Conservation (phyloP, 169 alveolate genomes). For the Plasmodium coatneyi region DNA sequence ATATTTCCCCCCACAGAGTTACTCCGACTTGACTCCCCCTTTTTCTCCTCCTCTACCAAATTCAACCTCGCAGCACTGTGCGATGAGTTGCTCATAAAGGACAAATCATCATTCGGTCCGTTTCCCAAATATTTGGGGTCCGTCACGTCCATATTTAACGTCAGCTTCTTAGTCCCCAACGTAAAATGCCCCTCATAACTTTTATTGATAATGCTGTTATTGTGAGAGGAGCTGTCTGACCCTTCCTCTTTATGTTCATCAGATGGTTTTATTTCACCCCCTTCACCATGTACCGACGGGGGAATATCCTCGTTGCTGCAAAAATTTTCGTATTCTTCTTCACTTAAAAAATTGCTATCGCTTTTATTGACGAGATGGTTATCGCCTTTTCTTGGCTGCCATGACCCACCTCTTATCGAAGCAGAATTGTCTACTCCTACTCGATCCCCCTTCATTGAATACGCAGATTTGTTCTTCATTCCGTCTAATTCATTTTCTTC, state of each 20-base stretch:
- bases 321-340: neutral
- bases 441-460: neutral
- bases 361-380: neutral
- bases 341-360: neutral
- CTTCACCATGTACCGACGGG: conserved; percentile 4
- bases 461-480: neutral
- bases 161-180: conserved; percentile 1
- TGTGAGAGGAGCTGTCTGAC: conserved; percentile 1
- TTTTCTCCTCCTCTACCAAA: conserved; percentile 1
- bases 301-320: neutral
- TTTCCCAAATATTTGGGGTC: neutral
- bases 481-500: conserved; percentile 8
- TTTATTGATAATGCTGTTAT: neutral
- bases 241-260: conserved; percentile 14
- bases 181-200: neutral
- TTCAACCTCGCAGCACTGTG: neutral
- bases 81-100: conserved; percentile 1
- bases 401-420: neutral
- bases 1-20: neutral
- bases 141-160: conserved; percentile 6
- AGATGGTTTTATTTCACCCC: neutral
- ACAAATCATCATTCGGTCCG: conserved; percentile 6
- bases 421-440: neutral
- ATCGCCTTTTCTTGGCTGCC: neutral
- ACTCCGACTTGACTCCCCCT: neutral